phyloP scores from a whole-genome alignment of 129 eudicot genomes.

The carrot (Daucus carota) region DH1_v3.0 NC_030381.2:44466501-44467000 shows the following conservation, averaged over 20 bases:
- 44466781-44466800: conserved; percentile 76
- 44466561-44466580: conserved; percentile 2
- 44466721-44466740: conserved; percentile 34
- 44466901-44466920: no score
- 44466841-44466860: conserved; percentile 64
- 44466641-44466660: neutral
- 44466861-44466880: conserved; percentile 62
- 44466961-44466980: no score
- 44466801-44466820: conserved; percentile 66
- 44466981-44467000: no score
- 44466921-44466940: no score
- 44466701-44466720: conserved; percentile 4
- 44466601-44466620: neutral
- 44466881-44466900: conserved; percentile 70
- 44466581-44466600: neutral
- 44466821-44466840: conserved; percentile 72
- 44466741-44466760: conserved; percentile 69
- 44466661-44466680: conserved; percentile 1
- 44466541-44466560: neutral
- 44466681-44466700: neutral
- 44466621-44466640: neutral
- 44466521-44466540: neutral
- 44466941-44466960: no score
- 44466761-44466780: conserved; percentile 71
- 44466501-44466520: neutral